Base-by-base conservation (phyloP, 108 stramenopile genomes). In the Heterococcus sp. region DNA sequence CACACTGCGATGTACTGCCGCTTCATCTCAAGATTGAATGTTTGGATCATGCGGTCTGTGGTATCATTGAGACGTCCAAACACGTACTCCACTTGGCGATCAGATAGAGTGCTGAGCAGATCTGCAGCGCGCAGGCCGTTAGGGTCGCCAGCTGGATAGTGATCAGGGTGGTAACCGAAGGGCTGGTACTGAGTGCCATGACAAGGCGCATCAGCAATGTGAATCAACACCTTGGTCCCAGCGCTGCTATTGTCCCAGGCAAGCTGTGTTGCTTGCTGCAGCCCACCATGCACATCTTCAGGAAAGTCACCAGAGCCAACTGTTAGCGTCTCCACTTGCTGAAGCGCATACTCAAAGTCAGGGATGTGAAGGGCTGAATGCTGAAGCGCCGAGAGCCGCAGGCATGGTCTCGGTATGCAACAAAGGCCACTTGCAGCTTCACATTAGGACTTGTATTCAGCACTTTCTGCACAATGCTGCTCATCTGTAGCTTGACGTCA, bases 201-300 rank as follows among this genome's bases (percentile, higher is more conserved):
- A 76, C 86, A 86, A 31, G 86, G 81, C 8, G 65, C 37, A 73
- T 86, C 86, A 32, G 82, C 75, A 34, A 87, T 85, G 33, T 84
- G 32, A 35, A 87, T 84, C n/a, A 67, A 39, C 64, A 87, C 71
- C 78, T 78, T 78, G 14, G 87, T 63, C 21, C 84, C 87, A 82
- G 84, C 0, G 35, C 38, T 5, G 84, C 38, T 58, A 21, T 21
- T 14, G 46, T 21, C 46, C 46, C 46, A 58, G 46, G 8, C 21
- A 8, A 58, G 46, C n/a, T 38, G 40, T 71, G 82, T 79, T 35
- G 73, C 73, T 8, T 70, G 66, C 38, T 85, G 75, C 68, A 88
- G 78, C 2, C 71, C 88, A 27, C 76, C 77, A 29, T 81, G 82
- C 64, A 88, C 74, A 78, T 88, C 82, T 75, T 88, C 88, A 33